Base-by-base conservation (phyloP, 1,284 basidiomycete genomes). In the Malassezia yamatoensis region DNA sequence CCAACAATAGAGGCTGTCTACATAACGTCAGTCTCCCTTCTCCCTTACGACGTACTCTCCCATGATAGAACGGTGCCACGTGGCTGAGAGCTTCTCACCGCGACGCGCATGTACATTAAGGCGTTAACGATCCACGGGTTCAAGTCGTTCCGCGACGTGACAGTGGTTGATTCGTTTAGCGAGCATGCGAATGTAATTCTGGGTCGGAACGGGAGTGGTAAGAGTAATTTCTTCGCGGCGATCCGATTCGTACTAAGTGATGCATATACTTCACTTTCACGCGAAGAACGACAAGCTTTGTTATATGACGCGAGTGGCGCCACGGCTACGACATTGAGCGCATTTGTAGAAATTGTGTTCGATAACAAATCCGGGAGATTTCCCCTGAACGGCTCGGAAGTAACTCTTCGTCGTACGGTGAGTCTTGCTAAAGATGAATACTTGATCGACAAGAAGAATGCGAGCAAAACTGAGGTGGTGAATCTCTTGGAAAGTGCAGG, bases 381-480 rank as follows among this genome's bases (percentile, higher is more conserved):
- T 73, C 69, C 70, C 35, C 60, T 64, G 57, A 68, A 63, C 49
- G 66, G 64, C 54, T 64, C 44, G 53, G 63, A 70, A 42, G 59
- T 74, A 55, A 61, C 72, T 24, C 58, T 74, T 10, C 64, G 72
- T 9, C 57, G 72, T 40, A 98, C 94, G 2, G 96, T 99, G 58
- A 94, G 94, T 60, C 77, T 90, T 47, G 96, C 98, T 80, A 98
- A 98, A 79, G 94, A 98, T 73, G 94, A 98, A 77, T 99, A 96
- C 78, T 88, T 87, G 63, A 80, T 98, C 43, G 94, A 99, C 78
- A 85, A 87, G 78, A 96, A 96, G 78, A 88, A 85, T 61, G 87
- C 88, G 0, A 88, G 84, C 76, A 96, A 96, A 76, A 90, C 90
- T 5, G 94, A 99, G 67, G 89, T 99, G 21, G 88, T 91, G 88